Evolutionary conservation across 2,329 filamentous ascomycete species (phyloP).

Genomic region (Nemania serpens): DNA sequence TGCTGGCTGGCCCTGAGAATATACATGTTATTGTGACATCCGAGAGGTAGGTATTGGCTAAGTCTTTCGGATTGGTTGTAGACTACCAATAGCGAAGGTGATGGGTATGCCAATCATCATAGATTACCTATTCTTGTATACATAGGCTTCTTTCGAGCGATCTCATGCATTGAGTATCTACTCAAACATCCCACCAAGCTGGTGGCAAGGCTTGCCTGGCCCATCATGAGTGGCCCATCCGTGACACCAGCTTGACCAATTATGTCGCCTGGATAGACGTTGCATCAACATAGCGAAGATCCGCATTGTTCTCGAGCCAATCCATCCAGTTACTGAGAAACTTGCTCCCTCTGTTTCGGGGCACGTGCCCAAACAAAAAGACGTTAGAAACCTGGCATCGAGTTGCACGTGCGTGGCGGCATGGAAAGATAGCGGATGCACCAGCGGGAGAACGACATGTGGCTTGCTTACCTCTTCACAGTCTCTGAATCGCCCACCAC

Average conservation of each 20-base stretch:
- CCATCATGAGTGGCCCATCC: slow-evolving; percentile 3
- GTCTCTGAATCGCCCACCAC: slow-evolving; percentile 95
- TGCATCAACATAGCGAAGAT: slow-evolving; percentile 84
- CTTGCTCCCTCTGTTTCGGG: slow-evolving; percentile 68
- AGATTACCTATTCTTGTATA: too few relatives aligned
- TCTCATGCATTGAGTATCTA: too few relatives aligned
- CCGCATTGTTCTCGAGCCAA: slow-evolving; percentile 85
- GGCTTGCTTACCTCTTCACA: slow-evolving; percentile 73
- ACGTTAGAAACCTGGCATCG: slow-evolving; percentile 18
- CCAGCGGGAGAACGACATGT: slow-evolving; percentile 24
- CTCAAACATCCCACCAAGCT: too few relatives aligned
- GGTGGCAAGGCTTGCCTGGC: too few relatives aligned
- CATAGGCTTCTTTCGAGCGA: too few relatives aligned
- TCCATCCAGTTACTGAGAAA: slow-evolving; percentile 93
- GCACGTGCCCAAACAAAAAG: not conserved
- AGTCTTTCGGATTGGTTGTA: too few relatives aligned
- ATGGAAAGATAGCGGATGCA: slow-evolving; percentile 11
- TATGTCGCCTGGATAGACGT: slow-evolving; percentile 37
- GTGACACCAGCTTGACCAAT: slow-evolving; percentile 5
- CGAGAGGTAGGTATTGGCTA: too few relatives aligned
- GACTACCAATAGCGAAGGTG: too few relatives aligned
- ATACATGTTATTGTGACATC: too few relatives aligned
- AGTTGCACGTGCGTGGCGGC: slow-evolving; percentile 10
- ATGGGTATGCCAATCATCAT: too few relatives aligned
- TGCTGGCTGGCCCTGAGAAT: not conserved